Evolutionary conservation across 306 rosid species (phyloP).

Genomic region (Ochetophila trinervis): DNA sequence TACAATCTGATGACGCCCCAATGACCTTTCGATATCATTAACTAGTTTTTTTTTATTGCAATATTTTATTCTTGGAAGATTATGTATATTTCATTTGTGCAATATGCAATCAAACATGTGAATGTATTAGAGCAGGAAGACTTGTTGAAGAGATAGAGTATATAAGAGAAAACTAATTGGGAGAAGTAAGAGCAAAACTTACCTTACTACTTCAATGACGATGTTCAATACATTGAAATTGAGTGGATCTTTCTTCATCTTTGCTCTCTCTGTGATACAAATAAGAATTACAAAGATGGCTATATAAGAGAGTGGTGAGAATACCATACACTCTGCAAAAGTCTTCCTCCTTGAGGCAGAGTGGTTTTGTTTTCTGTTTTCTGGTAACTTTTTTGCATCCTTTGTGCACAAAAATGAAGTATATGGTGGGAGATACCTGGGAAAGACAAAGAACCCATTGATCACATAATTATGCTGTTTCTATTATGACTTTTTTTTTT

Average conservation of each 20-base stretch:
- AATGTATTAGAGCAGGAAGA: background rate
- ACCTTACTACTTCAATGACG: conserved; percentile 59
- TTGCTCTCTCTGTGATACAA: conserved; percentile 58
- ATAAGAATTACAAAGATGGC: conserved; percentile 53
- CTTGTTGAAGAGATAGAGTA: too few species aligned
- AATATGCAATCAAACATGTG: background rate
- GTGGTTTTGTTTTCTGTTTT: background rate
- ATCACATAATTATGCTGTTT: too few species aligned
- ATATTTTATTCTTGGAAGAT: too few species aligned
- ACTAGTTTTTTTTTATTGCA: too few species aligned
- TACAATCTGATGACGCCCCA: too few species aligned
- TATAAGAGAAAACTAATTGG: background rate
- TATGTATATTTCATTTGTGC: too few species aligned
- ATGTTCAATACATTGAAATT: conserved; percentile 62
- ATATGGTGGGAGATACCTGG: conserved; percentile 69
- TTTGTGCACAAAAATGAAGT: conserved; percentile 38
- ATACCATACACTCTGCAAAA: conserved; percentile 28
- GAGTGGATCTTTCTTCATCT: conserved; percentile 65
- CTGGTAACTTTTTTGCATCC: conserved; percentile 4
- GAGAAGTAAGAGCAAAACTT: background rate
- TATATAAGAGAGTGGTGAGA: conserved; percentile 63
- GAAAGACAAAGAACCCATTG: background rate
- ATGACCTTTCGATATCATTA: too few species aligned
- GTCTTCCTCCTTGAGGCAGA: background rate
- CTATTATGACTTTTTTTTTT: too few species aligned